Conservation (phyloP, 345 rosid genomes). For the Corchorus capsularis region DNA sequence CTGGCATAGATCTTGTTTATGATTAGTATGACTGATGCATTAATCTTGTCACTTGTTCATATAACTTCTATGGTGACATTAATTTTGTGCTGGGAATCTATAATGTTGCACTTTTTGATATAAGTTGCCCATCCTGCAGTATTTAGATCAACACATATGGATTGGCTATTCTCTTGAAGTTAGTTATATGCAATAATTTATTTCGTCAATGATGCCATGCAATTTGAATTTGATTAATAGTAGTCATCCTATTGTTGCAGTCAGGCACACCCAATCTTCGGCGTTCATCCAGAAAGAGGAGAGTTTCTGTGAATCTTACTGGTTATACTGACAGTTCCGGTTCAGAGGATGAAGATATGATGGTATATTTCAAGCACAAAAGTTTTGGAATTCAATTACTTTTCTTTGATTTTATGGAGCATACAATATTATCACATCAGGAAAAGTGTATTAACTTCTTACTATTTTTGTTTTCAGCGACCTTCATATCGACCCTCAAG, state of each 20-base stretch:
- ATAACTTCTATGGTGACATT: not conserved
- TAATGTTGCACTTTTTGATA: constrained; percentile 1
- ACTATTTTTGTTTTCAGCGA: constrained; percentile 44
- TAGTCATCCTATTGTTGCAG: constrained; percentile 45
- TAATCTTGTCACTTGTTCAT: not conserved
- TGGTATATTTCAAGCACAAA: constrained; percentile 48
- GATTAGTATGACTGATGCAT: constrained; percentile 8
- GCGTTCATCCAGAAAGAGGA: constrained; percentile 93
- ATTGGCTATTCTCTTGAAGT: constrained; percentile 21
- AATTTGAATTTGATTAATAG: constrained; percentile 26
- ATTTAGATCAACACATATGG: not conserved
- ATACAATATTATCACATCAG: constrained; percentile 4
- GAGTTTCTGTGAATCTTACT: constrained; percentile 76
- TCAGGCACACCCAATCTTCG: constrained; percentile 78
- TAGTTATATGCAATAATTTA: constrained; percentile 17
- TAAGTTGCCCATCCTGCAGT: not conserved
- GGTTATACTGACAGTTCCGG: constrained; percentile 91
- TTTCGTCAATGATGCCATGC: constrained; percentile 8
- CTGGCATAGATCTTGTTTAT: not conserved
- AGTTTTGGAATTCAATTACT: not conserved
- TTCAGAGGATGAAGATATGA: constrained; percentile 89
- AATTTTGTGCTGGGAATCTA: not conserved
- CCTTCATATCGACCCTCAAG: constrained; percentile 59
- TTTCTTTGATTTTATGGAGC: constrained; percentile 6
- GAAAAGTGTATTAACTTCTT: not conserved